Evolutionary conservation across 306 rosid genomes (phyloP), one percentile per base, ranked within the genome.

Genomic region (Cajanus cajan): DNA sequence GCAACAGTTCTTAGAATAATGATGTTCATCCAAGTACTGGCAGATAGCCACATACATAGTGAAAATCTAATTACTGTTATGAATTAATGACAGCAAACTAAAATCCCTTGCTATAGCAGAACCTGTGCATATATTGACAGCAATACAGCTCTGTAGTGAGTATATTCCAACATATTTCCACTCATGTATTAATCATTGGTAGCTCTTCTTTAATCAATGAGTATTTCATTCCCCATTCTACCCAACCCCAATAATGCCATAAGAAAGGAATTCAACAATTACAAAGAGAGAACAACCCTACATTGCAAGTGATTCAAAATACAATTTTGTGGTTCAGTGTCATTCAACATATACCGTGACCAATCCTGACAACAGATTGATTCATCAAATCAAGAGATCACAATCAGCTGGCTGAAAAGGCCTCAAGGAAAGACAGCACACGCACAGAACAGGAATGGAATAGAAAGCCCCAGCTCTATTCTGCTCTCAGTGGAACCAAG

Each of bases 1-100:
- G 78, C 45, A n/a, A 39, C 61, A 50, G n/a, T 43, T 25, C 36
- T 59, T 33, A 68, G 68, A 81, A 68, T 48, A 50, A 48, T 4
- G 8, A 57, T 50, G 24, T 33, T 78, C 19, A 13, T 68, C 77
- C 50, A 67, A 43, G 59, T 74, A 67, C 8, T 34, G 14, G 51
- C 22, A 74, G 28, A 31, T 52, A n/a, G n/a, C n/a, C n/a, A 28
- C 31, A 28, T 28, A 9, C 37, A 72, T 31, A 52, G 40, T 15
- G 62, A 63, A 72, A 36, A 28, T 31, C 33, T 37, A 51, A 40
- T 18, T 64, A 63, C 67, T 37, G 7, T 45, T 39, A 69, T 10
- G 33, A 59, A 58, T 14, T 59, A 25, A 73, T 64, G 52, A 43
- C 22, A 44, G 57, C 1, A 9, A 47, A 73, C 40, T 68, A 33